Evolutionary conservation across 768 basidiomycete genomes (phyloP), one percentile per base, ranked within the genome.

Genomic region (Tylopilus plumbeoviolaceoides): DNA sequence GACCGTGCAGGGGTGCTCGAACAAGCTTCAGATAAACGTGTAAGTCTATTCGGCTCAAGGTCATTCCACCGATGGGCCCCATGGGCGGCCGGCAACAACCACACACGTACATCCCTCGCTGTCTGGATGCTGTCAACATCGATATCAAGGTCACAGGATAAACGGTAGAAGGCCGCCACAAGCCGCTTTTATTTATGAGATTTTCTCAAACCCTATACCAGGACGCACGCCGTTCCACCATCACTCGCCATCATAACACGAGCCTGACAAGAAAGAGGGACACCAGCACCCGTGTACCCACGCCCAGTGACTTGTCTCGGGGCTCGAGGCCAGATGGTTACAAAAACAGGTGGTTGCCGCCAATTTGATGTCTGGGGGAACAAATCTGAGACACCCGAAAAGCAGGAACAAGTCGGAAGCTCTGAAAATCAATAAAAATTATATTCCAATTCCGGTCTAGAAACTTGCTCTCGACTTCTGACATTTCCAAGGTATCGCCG

Each of bases 401-500:
- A 36, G 40, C 11, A 43, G 50, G 30, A 40, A 39, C 46, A 31
- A 44, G 7, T 35, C 23, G 39, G 31, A 44, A 20, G 30, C 40
- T 45, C 30, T 25, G 42, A 39, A 50, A 50, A 52, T 40, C 39
- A 36, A 31, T 36, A 15, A 30, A 61, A 54, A 38, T 57, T 30
- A 15, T 9, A 27, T 27, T 43, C 56, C 42, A 47, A 59, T 45
- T 55, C 45, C 53, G 44, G 47, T 41, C 21, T 28, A 48, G 40
- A 44, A 30, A 28, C 33, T 20, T n/a, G 44, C 12, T 28, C 33
- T 31, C 36, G 9, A 47, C 36, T 40, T 49, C 27, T 10, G 30
- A 39, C 38, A 17, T 35, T 11, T 36, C 6, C 31, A 4, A 49
- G 53, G 44, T 49, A 62, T 58, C 58, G 14, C 64, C 65, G 57